These are phyloP conservation scores for Fusarium annulatum DNA, from an alignment of 2,329 filamentous ascomycete genomes.

Conservation along the genomic window DNA sequence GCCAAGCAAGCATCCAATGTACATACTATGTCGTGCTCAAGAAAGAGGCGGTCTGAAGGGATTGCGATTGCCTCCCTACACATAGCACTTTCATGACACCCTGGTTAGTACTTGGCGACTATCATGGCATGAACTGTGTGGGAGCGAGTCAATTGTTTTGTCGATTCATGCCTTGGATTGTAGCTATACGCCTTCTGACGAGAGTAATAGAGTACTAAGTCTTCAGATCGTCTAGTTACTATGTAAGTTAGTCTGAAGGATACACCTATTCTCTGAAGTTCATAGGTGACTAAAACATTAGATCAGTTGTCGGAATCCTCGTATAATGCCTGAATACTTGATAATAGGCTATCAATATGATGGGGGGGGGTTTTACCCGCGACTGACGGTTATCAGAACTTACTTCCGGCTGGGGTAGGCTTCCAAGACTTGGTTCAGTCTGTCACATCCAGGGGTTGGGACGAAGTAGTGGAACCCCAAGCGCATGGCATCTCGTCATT, in stretches of 20 bases:
- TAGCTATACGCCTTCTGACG: background rate
- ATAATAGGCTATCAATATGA: slow-evolving; percentile 9
- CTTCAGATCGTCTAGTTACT: background rate
- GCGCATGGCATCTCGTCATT: slow-evolving; percentile 43
- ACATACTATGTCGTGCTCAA: background rate
- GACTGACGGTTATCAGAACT: slow-evolving; percentile 22
- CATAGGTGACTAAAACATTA: background rate
- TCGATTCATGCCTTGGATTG: background rate
- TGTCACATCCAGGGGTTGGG: slow-evolving; percentile 25
- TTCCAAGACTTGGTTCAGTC: slow-evolving; percentile 11
- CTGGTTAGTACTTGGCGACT: background rate
- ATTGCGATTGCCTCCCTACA: background rate
- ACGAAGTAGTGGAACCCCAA: slow-evolving; percentile 38
- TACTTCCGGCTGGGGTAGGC: slow-evolving; percentile 7
- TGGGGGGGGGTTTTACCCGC: slow-evolving; percentile 27
- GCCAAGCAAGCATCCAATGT: background rate
- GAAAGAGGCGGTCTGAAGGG: slow-evolving; percentile 29
- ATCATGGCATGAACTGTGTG: background rate
- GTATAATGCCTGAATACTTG: slow-evolving; percentile 28
- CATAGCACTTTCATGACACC: slow-evolving; percentile 14
- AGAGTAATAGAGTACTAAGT: slow-evolving; percentile 5
- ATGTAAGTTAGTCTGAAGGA: background rate
- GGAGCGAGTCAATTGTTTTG: background rate
- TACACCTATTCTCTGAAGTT: background rate
- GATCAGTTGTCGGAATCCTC: slow-evolving; percentile 7